Base-by-base conservation (phyloP, 2,329 filamentous ascomycete species). In the Beauveria australis region DNA sequence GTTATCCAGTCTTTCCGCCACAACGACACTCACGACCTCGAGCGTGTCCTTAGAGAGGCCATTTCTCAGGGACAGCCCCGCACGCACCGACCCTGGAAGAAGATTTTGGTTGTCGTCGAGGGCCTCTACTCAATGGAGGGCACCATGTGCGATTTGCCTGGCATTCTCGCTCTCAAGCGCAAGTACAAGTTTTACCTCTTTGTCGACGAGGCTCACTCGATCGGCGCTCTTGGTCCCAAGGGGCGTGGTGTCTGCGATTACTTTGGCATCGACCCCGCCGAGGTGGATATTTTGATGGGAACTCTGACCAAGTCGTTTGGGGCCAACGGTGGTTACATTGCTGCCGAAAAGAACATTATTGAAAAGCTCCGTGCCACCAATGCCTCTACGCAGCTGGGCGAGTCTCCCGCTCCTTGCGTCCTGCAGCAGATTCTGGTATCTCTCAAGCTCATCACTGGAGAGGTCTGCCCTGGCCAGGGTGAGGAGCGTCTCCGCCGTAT, bases 91-190 rank as follows among this genome's bases (percentile, higher is more conserved):
- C 94, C 94, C 1, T 99, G 94, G 94, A 97, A 96, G 82, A 99
- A 97, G 85, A 97, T 99, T 63, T 75, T 99, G 56, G 90, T 99
- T 49, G 92, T 93, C 43, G 91, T 99, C 43, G 94, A 99, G 74
- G 94, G 94, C 67, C 83, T 99, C 22, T 99, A 99, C 81, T 97
- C 93, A 1, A 99, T 99, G 94, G 94, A 99, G 78, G 94, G 94
- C 53, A 97, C 92, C 66, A 96, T 99, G 90, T 94, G 91, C 75
- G 94, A 99, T 73, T 83, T 99, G n/a, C 94, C 94, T 1, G 91
- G 91, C 63, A 80, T 99, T 55, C 77, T 99, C 62, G 83, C 81
- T 55, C 81, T 99, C 66, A 97, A 96, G 84, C 88, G 88, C 73
- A 92, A 90, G 75, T 99, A 99, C 85, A 97, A 96, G 79, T 99